These are phyloP conservation scores for Berberis thunbergii DNA, from an alignment of 164 flowering plant genomes.

Conservation along the genomic window DNA sequence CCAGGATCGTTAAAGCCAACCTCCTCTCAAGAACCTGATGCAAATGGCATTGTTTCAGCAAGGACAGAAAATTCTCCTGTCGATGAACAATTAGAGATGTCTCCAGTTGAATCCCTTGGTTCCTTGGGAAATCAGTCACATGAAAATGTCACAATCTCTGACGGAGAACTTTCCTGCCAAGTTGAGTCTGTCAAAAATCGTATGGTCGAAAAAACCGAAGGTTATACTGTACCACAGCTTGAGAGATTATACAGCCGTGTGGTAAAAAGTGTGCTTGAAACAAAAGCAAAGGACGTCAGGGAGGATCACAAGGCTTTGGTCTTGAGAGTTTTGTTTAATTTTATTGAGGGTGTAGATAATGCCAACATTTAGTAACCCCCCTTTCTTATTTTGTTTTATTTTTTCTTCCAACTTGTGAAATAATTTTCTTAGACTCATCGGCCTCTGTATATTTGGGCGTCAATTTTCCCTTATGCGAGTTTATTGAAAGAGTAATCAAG, in stretches of 20 bases:
- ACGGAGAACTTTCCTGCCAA: constrained; percentile 35
- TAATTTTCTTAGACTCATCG: too few relatives aligned
- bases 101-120: constrained; percentile 17
- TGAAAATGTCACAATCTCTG: constrained; percentile 35
- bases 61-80: constrained; percentile 20
- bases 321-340: constrained; percentile 48
- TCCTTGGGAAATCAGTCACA: constrained; percentile 11
- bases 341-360: constrained; percentile 37
- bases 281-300: constrained; percentile 19
- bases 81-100: constrained; percentile 13
- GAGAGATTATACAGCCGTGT: constrained; percentile 76
- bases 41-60: constrained; percentile 19
- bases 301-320: constrained; percentile 36
- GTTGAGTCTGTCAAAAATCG: constrained; percentile 49
- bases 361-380: too few relatives aligned
- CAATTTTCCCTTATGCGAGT: too few relatives aligned
- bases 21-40: constrained; percentile 31
- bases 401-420: too few relatives aligned
- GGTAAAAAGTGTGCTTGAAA: constrained; percentile 58
- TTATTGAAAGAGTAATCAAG: too few relatives aligned
- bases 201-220: constrained; percentile 45
- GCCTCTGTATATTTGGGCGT: too few relatives aligned
- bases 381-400: too few relatives aligned
- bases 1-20: constrained; percentile 13
- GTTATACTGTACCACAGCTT: constrained; percentile 72